These are phyloP conservation scores for Exophiala sp. DNA, from an alignment of 2,329 filamentous ascomycete species.

Conservation along the genomic window DNA sequence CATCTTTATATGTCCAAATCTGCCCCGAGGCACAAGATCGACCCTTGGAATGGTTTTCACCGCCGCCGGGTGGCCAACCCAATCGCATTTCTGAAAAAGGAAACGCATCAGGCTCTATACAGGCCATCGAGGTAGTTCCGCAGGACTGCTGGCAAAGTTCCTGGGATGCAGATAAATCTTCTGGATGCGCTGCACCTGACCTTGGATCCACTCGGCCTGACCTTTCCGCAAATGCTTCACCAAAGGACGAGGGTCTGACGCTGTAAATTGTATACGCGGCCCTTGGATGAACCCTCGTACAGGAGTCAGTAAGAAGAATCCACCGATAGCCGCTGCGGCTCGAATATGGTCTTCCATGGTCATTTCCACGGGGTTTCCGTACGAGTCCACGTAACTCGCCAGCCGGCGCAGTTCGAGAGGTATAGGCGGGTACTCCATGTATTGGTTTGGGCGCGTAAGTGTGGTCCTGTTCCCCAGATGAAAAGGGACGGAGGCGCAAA, in stretches of 20 bases:
- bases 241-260: slow-evolving; percentile 5
- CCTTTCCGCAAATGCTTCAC: slow-evolving; percentile 14
- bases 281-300: slow-evolving; percentile 13
- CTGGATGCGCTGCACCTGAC: slow-evolving; percentile 17
- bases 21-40: too few relatives aligned
- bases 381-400: slow-evolving; percentile 21
- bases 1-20: too few relatives aligned
- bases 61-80: too few relatives aligned
- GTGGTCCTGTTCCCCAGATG: slow-evolving; percentile 28
- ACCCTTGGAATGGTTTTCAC: too few relatives aligned
- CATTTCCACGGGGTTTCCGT: slow-evolving; percentile 18
- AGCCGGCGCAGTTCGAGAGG: slow-evolving; percentile 13
- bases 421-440: slow-evolving; percentile 18
- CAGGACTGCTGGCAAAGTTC: background rate
- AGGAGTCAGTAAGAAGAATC: slow-evolving; percentile 22
- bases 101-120: too few relatives aligned
- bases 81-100: too few relatives aligned
- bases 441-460: slow-evolving; percentile 15
- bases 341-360: slow-evolving; percentile 22
- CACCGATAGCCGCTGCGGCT: slow-evolving; percentile 20
- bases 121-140: too few relatives aligned
- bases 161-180: slow-evolving; percentile 19
- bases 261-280: background rate
- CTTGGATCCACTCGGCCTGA: slow-evolving; percentile 16
- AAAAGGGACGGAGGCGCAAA: slow-evolving; percentile 29